Base-by-base conservation (phyloP, 306 rosid genomes). In the Styphnolobium japonicum region DNA sequence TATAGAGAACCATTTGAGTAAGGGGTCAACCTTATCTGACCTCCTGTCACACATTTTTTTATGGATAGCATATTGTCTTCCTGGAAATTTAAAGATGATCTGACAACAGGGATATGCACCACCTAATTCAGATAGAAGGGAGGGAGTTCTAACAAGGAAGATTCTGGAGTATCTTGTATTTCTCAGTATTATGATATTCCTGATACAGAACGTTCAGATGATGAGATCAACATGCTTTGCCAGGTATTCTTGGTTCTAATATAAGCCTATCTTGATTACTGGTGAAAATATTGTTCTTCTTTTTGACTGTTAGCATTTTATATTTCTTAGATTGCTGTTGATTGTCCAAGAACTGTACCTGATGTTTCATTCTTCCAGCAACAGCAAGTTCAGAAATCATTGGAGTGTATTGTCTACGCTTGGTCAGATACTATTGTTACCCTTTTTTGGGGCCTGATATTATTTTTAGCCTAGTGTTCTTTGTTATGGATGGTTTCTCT, bases 91-190 rank as follows among this genome's bases (percentile, higher is more conserved):
- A 86, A 89, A 86, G 81, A 89, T 88, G 86, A 86, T 89, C 94
- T 93, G 93, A 90, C 94, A 82, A 93, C 97, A 93, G 97, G 97
- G 97, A 88, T 93, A 93, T 89, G 97, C 96, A 93, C 92, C 96
- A 80, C 88, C 97, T 89, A 93, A 89, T 90, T 93, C 97, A 90
- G 97, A 93, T 89, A 83, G 97, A 93, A 85, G 87, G 92, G 97
- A 90, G 86, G 96, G 90, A 66, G 90, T 93, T 87, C 77, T 93
- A 77, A 84, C 84, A 84, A 90, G 97, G 85, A 93, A 93, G 87
- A 93, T 94, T 51, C 87, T 90, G 18, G 94, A 89, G 85, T 93
- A 90, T 88, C 96, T 93, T 86, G 87, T 81, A 90, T 88, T 80
- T 86, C 94, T 77, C 96, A 90, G 83, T 93, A 86, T 82, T 90